Evolutionary conservation across 2,329 filamentous ascomycete species (phyloP).

Genomic region (Saccharata proteae): DNA sequence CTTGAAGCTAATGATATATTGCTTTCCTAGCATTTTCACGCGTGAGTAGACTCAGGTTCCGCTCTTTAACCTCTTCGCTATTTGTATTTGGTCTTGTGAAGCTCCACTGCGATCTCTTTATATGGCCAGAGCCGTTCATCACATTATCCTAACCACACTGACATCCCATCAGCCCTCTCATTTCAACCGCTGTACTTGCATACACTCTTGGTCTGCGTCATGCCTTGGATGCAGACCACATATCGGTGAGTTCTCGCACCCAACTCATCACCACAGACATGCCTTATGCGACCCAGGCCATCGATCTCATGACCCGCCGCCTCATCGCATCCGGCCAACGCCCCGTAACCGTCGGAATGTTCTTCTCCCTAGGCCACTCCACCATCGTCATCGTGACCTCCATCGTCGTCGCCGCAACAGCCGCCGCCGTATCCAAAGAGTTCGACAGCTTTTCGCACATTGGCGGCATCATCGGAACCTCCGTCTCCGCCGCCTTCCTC

Average conservation of each 20-base stretch:
- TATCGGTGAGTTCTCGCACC: constrained; percentile 36
- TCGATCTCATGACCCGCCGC: constrained; percentile 87
- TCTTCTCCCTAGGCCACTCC: constrained; percentile 86
- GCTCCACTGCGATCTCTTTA: too few relatives aligned
- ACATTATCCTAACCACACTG: too few relatives aligned
- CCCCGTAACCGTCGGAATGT: constrained; percentile 86
- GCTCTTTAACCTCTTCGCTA: too few relatives aligned
- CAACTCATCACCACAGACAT: background rate
- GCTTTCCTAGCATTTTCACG: constrained; percentile 19
- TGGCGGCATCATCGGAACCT: constrained; percentile 81
- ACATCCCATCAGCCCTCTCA: constrained; percentile 40
- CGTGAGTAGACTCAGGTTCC: too few relatives aligned
- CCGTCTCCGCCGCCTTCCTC: constrained; percentile 72
- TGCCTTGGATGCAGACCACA: constrained; percentile 95
- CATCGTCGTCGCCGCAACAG: constrained; percentile 81
- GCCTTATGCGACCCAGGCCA: constrained; percentile 43
- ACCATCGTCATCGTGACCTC: constrained; percentile 88
- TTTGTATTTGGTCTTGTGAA: background rate
- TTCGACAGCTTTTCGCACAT: constrained; percentile 72
- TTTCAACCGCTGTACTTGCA: constrained; percentile 70
- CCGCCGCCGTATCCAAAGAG: constrained; percentile 64
- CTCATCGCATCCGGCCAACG: constrained; percentile 74
- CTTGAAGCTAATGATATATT: constrained; percentile 2
- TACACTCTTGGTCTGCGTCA: constrained; percentile 86
- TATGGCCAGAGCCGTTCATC: too few relatives aligned